phyloP scores from a whole-genome alignment of 352 stramenopile species.

The Globisporangium lucens region DNA sequence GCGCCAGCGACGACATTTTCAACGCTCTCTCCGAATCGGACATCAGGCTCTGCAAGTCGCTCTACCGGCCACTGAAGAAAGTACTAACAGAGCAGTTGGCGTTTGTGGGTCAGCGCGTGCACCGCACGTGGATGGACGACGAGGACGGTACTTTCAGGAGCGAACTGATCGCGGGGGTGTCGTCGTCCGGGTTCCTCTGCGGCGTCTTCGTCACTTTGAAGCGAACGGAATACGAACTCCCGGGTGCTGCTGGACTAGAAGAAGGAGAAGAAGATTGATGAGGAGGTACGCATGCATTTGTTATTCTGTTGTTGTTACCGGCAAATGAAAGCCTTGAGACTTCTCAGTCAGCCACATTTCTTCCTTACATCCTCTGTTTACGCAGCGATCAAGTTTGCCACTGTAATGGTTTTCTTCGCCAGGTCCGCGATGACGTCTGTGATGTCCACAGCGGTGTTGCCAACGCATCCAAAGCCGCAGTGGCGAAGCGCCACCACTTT shows the following conservation, averaged over 20 bases:
- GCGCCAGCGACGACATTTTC: constrained; percentile 51
- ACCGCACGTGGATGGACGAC: constrained; percentile 45
- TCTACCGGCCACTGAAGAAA: constrained; percentile 39
- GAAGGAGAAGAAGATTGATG: background rate
- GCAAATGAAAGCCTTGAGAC: background rate
- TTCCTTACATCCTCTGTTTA: background rate
- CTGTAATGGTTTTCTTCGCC: background rate
- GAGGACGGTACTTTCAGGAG: constrained; percentile 26
- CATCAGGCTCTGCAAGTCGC: constrained; percentile 30
- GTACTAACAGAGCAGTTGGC: constrained; percentile 18
- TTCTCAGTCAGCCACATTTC: background rate
- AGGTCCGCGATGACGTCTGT: background rate
- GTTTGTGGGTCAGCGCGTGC: constrained; percentile 34
- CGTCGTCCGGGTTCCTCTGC: constrained; percentile 30
- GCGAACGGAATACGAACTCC: constrained; percentile 17
- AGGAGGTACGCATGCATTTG: background rate
- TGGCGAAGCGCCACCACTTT: background rate
- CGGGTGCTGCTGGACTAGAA: background rate
- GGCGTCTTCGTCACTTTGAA: constrained; percentile 39
- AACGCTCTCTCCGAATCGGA: constrained; percentile 39
- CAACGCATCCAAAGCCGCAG: background rate
- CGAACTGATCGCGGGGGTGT: constrained; percentile 39
- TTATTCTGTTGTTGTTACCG: background rate
- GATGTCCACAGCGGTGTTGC: background rate
- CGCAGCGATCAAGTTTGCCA: background rate